Evolutionary conservation across 1,284 basidiomycete genomes (phyloP).

Genomic region (Tilletia indica): DNA sequence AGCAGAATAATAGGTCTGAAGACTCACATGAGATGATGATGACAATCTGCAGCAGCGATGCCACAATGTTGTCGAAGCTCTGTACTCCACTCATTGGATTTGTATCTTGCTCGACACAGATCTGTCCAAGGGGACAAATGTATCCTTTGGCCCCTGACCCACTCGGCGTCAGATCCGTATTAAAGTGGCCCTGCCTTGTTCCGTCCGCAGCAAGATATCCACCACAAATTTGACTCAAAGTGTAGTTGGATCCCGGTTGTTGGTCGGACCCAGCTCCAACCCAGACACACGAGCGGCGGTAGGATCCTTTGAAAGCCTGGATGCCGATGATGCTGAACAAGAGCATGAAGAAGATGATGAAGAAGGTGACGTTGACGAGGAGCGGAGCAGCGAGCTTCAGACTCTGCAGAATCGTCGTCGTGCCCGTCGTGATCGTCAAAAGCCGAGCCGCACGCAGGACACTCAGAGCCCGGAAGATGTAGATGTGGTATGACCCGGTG

Average conservation of each 20-base stretch:
- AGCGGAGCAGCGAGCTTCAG: constrained; percentile 86
- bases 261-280: constrained; percentile 34
- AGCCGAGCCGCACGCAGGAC: constrained; percentile 80
- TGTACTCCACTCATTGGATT: constrained; percentile 72
- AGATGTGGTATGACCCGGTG: constrained; percentile 68
- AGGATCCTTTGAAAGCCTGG: constrained; percentile 53
- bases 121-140: constrained; percentile 52
- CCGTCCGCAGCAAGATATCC: constrained; percentile 32
- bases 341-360: constrained; percentile 83
- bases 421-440: constrained; percentile 84
- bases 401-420: constrained; percentile 87
- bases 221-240: constrained; percentile 48
- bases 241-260: constrained; percentile 41
- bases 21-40: constrained; percentile 75
- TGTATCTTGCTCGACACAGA: constrained; percentile 49
- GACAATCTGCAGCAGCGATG: constrained; percentile 77
- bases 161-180: neutral
- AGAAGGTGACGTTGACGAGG: constrained; percentile 82
- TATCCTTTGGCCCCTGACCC: constrained; percentile 44
- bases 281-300: constrained; percentile 52
- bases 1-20: neutral
- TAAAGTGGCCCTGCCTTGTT: neutral
- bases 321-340: constrained; percentile 68
- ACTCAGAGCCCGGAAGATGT: constrained; percentile 83
- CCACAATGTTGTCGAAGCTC: constrained; percentile 88